These are phyloP conservation scores for Suhomyces prunicola DNA, from an alignment of 805 yeast species.

Conservation along the genomic window DNA sequence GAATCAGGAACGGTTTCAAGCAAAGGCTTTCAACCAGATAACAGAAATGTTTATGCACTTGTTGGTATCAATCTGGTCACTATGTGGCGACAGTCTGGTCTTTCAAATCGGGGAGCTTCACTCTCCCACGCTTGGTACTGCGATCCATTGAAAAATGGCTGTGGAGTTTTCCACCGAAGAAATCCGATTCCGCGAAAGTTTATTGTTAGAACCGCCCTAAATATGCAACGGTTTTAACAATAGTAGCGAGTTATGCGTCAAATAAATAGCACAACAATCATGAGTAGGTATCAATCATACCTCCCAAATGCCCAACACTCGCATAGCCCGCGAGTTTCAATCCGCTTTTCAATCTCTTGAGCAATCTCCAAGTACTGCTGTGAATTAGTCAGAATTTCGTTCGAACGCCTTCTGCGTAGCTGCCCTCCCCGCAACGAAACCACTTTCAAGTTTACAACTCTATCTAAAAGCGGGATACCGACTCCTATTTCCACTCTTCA, in stretches of 20 bases:
- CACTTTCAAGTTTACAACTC: neutral
- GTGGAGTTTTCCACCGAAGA: neutral
- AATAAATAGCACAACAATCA: neutral
- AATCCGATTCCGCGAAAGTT: neutral
- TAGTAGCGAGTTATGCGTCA: neutral
- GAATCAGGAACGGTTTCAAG: neutral
- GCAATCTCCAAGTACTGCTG: neutral
- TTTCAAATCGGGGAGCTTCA: neutral
- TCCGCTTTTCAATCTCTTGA: neutral
- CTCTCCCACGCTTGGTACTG: neutral
- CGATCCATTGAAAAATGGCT: neutral
- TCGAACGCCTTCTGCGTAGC: neutral
- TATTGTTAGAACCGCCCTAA: neutral
- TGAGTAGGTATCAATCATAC: neutral
- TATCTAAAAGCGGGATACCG: neutral
- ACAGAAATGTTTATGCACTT: neutral
- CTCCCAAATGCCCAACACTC: neutral
- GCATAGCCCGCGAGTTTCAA: neutral
- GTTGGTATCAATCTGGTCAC: neutral
- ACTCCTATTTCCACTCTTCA: neutral
- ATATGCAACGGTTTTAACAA: constrained; percentile 1
- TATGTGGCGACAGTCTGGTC: neutral
- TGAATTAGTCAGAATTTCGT: neutral
- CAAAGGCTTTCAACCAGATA: neutral
- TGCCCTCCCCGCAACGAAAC: neutral